These are phyloP conservation scores for Singerocomus inundabilis DNA, from an alignment of 1,284 basidiomycete genomes.

Conservation along the genomic window DNA sequence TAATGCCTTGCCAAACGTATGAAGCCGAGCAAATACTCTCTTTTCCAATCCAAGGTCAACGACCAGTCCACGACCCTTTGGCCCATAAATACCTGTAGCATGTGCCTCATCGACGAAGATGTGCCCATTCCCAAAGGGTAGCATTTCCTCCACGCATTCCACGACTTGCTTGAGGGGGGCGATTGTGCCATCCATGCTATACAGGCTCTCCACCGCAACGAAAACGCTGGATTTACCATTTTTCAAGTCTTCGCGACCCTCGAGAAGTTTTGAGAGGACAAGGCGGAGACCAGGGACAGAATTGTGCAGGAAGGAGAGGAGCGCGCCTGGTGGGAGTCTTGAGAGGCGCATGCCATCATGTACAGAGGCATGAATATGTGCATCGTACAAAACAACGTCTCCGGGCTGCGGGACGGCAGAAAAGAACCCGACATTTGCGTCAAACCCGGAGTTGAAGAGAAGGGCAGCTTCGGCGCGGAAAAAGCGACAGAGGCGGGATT, in stretches of 20 bases:
- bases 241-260: constrained; percentile 39
- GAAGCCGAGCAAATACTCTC: constrained; percentile 61
- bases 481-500: constrained; percentile 63
- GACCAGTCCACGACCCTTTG: constrained; percentile 74
- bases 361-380: constrained; percentile 88
- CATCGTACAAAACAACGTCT: constrained; percentile 85
- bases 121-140: constrained; percentile 63
- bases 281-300: constrained; percentile 50
- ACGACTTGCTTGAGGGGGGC: constrained; percentile 72
- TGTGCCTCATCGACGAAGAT: constrained; percentile 91
- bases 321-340: constrained; percentile 42
- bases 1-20: constrained; percentile 71
- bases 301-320: constrained; percentile 73
- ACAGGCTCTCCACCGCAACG: constrained; percentile 86
- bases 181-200: constrained; percentile 96
- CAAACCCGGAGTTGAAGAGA: constrained; percentile 94
- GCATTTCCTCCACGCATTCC: constrained; percentile 52
- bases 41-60: constrained; percentile 60
- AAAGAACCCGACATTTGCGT: constrained; percentile 92
- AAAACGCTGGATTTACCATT: constrained; percentile 51
- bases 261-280: constrained; percentile 42
- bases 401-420: constrained; percentile 75
- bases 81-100: constrained; percentile 78
- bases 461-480: constrained; percentile 70
- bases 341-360: constrained; percentile 86